phyloP scores from a whole-genome alignment of 371 early-diverging fungal genomes.

The Syncephalastrum sp. region DNA sequence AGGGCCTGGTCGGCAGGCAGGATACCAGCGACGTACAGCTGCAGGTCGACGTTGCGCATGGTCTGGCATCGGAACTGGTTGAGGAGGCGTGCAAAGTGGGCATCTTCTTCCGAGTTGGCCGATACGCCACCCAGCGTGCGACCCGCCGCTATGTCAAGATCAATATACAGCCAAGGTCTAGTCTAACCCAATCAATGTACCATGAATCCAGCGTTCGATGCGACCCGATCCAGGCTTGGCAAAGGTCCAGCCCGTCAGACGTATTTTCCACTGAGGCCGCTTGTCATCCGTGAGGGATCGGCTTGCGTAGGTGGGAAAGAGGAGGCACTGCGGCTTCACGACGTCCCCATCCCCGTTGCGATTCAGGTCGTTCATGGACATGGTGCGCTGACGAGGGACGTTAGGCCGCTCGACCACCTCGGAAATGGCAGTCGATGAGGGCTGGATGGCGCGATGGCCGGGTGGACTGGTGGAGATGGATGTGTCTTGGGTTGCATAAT shows the following conservation, averaged over 20 bases:
- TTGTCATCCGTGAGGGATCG: constrained; percentile 14
- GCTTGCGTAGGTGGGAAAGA: constrained; percentile 42
- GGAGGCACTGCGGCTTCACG: constrained; percentile 36
- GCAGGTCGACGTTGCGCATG: constrained; percentile 24
- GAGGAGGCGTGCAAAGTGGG: constrained; percentile 33
- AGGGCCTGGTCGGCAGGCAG: constrained; percentile 6
- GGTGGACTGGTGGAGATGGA: constrained; percentile 2
- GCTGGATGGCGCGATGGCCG: constrained; percentile 3
- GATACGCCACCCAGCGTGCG: constrained; percentile 39
- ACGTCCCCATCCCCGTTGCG: constrained; percentile 10
- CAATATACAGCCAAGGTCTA: not conserved
- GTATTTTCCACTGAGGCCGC: constrained; percentile 22
- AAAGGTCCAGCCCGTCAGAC: constrained; percentile 42
- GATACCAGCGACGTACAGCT: constrained; percentile 11
- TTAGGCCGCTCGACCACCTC: not conserved
- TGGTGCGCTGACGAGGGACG: constrained; percentile 13
- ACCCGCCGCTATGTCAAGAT: constrained; percentile 28
- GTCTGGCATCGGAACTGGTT: constrained; percentile 47
- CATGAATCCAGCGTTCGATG: constrained; percentile 30
- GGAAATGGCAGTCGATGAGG: constrained; percentile 1
- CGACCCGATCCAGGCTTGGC: constrained; percentile 36
- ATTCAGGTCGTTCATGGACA: constrained; percentile 23
- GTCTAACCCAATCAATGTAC: constrained; percentile 11
- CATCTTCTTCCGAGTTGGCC: constrained; percentile 38
- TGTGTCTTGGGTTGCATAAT: constrained; percentile 10